Percentiles rank a stretch among this genome's conserved stretches.
Evolutionary conservation across 257 asterid genomes (phyloP).

Genomic region (Nicotiana tabacum): DNA sequence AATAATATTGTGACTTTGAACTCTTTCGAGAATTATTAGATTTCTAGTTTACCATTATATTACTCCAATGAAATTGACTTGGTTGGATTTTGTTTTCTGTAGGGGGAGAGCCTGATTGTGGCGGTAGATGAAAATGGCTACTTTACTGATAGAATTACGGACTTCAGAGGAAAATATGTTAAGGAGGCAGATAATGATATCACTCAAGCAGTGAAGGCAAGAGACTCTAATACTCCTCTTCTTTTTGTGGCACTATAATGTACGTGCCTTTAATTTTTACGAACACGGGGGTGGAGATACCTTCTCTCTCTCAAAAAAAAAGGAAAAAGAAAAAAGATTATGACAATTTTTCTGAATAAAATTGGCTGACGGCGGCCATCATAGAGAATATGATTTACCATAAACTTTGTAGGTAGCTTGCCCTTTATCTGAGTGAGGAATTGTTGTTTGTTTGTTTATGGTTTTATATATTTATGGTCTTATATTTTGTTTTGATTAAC

Average conservation of each 20-base stretch:
- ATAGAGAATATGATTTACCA: neutral
- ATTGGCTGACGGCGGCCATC: neutral
- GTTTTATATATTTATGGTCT: neutral
- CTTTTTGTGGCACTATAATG: neutral
- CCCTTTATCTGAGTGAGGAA: neutral
- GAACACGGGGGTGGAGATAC: neutral
- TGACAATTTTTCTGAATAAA: neutral
- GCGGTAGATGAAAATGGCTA: constrained; percentile 98
- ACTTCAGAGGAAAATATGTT: constrained; percentile 65
- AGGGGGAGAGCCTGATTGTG: constrained; percentile 79
- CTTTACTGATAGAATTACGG: constrained; percentile 78
- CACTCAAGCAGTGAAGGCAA: constrained; percentile 74
- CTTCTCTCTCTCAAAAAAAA: too few relatives aligned
- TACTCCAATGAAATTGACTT: neutral
- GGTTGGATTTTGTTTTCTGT: neutral
- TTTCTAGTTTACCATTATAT: neutral
- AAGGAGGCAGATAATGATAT: constrained; percentile 93
- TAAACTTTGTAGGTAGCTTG: constrained; percentile 6
- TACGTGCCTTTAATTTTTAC: neutral
- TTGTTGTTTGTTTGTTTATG: neutral
- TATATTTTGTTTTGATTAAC: neutral
- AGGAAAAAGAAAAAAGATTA: neutral
- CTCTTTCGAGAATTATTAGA: neutral
- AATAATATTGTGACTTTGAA: neutral
- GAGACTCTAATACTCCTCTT: constrained; percentile 1